phyloP scores from a whole-genome alignment of 441 rosid genomes.

The Gossypium armourianum region DNA sequence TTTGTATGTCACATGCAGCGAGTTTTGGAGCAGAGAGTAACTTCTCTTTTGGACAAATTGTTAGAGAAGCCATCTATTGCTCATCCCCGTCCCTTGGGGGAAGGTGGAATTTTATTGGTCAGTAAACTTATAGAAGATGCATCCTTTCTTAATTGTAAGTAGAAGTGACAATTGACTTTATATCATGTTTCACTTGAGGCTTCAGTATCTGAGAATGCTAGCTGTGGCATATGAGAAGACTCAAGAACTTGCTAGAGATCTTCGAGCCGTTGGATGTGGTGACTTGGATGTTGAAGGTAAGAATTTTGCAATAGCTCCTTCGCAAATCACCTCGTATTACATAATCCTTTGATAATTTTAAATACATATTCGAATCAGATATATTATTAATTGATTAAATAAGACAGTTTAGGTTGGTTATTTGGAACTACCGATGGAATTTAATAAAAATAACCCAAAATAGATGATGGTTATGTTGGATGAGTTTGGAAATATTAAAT shows the following conservation, averaged over 20 bases:
- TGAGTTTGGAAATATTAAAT: slow-evolving; percentile 1
- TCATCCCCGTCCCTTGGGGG: slow-evolving; percentile 67
- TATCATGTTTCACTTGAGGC: not conserved
- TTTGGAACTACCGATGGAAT: not conserved
- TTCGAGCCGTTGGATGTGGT: slow-evolving; percentile 89
- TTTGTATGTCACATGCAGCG: slow-evolving; percentile 40
- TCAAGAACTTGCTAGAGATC: slow-evolving; percentile 89
- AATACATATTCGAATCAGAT: not conserved
- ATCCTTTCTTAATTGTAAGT: slow-evolving; percentile 2
- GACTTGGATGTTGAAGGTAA: slow-evolving; percentile 96
- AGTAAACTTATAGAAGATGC: slow-evolving; percentile 24
- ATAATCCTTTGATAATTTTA: not conserved
- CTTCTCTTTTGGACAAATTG: slow-evolving; percentile 81
- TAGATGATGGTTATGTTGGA: not conserved
- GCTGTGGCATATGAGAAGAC: slow-evolving; percentile 98
- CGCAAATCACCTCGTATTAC: slow-evolving; percentile 4
- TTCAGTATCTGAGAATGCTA: slow-evolving; percentile 2
- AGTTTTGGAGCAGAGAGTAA: slow-evolving; percentile 94
- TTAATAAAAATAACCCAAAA: not conserved
- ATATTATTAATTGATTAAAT: not conserved
- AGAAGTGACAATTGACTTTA: not conserved
- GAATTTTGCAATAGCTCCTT: slow-evolving; percentile 15
- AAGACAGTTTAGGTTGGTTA: not conserved
- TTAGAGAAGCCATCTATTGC: slow-evolving; percentile 83
- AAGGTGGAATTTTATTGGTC: slow-evolving; percentile 89